A percentile compares a stretch with the other conserved stretches of the same genome.
Conservation (phyloP, 192 early-diverging fungal species). For the Linnemannia zychae region DNA sequence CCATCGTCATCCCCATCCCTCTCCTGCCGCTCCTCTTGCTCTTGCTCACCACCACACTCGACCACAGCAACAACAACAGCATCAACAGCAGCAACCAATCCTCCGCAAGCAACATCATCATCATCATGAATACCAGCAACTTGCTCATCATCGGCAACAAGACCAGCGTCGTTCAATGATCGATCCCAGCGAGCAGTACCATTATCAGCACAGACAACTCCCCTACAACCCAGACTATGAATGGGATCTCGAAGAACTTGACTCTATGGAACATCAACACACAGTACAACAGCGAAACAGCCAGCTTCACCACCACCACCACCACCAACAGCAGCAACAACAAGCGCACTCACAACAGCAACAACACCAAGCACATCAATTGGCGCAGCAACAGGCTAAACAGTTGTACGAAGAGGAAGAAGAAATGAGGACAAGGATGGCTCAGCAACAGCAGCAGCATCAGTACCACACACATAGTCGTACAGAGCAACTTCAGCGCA, state of each 20-base stretch:
- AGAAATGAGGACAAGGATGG: not conserved
- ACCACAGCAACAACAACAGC: not conserved
- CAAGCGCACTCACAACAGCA: not conserved
- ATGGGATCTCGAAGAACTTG: not conserved
- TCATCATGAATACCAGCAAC: constrained; percentile 8
- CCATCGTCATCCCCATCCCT: not conserved
- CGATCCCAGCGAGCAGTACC: not conserved
- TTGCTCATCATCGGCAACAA: not conserved
- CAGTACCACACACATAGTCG: not conserved
- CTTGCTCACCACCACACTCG: not conserved
- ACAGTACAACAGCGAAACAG: not conserved
- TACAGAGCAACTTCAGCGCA: not conserved
- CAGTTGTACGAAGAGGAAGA: not conserved
- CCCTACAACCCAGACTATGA: constrained; percentile 1
- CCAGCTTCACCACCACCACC: not conserved
- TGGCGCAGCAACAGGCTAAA: not conserved
- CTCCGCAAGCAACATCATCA: not conserved
- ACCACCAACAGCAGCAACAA: not conserved
- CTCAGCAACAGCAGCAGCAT: not conserved
- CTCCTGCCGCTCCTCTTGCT: not conserved
- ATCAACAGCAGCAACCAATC: not conserved
- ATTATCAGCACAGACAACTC: not conserved
- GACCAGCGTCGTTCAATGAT: not conserved
- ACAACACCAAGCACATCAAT: not conserved
- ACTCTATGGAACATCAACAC: not conserved